Evolutionary conservation across 164 flowering plant genomes (phyloP), one percentile per base, ranked within the genome.

Genomic region (Dillenia suffruticosa): DNA sequence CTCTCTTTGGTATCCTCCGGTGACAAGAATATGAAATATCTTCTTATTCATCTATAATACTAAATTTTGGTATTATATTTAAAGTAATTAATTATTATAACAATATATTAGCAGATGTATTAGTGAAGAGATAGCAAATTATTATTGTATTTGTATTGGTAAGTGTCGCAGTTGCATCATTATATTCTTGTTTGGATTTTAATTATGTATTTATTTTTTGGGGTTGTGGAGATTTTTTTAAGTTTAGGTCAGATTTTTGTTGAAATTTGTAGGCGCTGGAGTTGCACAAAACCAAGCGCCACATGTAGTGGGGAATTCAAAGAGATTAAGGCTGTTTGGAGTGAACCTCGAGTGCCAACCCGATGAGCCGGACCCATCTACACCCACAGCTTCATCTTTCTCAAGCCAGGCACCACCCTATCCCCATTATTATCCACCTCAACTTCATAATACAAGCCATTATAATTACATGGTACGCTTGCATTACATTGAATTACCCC

Each of bases 271-370:
- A 61, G 74, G 61, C 12, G 52, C 57, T 43, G 44, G 54, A 10
- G 59, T 52, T 5, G 73, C 12, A 7, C 68, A 64, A 58, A 68
- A 52, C 14, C 71, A 72, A 24, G 48, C 67, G 6, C 12, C 70
- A 17, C 40, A 5, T 4, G 51, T 71, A 43, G 64, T 51, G 12
- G 84, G 76, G 58, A 81, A 76, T 58, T 70, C 84, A 9, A 88
- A 75, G 82, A 77, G 75, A 49, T 67, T 88, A 66, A 76, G 98
- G 73, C 71, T 92, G 51, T 92, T 92, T 49, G 98, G 98, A 46
- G 98, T 92, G 68, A 88, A 92, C 73, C 54, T 92, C 65, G 98
- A 92, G 68, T 88, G 86, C 71, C 85, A 83, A 15, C 58, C 61
- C 12, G 78, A 69, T 16, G 78, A 68, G 4, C 50, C 76, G 16